Base-by-base conservation (phyloP, 2,329 filamentous ascomycete species). In the Exophiala sp. region DNA sequence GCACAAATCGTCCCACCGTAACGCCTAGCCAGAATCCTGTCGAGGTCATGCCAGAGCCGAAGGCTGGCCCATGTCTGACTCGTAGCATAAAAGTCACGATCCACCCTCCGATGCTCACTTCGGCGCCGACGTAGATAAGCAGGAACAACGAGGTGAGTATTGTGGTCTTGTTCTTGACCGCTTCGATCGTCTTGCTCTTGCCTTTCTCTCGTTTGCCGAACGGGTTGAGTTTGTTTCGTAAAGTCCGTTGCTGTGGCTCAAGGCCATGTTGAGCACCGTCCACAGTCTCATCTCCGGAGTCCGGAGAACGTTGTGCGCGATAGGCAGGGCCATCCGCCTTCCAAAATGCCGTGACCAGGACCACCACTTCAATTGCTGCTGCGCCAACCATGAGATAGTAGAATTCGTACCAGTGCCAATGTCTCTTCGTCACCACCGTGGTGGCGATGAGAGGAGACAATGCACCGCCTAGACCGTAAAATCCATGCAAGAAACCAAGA, bases 31-130 rank as follows among this genome's bases (percentile, higher is more conserved):
- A 94, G 72, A 91, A 62, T 11, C 60, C 85, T 0, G 88, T 92
- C 0, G 84, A 85, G 0, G 82, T 83, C 72, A 94, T 82, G 2
- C 89, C 89, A 32, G 86, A 85, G 2, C 84, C 78, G 65, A 94
- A 92, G 0, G 83, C 74, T 16, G 75, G 78, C 1, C 84, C 88
- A 35, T 85, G 69, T 12, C 91, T 81, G 18, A 90, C 84, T 14
- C 80, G 75, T 16, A 91, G 82, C 88, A 95, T 94, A 66, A 95
- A 94, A 14, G 47, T 56, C 47, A 89, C 84, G 58, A 95, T 86
- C 89, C 89, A 94, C 12, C 89, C 89, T 16, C 86, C 86, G 2
- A 91, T 74, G 0, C 82, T 83, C 9, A 75, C 73, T 55, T 95
- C 90, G 5, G 82, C 79, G 3, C 90, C 90, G 0, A 92, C 85